These are phyloP conservation scores for Penicillium sp. DNA, from an alignment of 2,329 filamentous ascomycete genomes.

Conservation along the genomic window DNA sequence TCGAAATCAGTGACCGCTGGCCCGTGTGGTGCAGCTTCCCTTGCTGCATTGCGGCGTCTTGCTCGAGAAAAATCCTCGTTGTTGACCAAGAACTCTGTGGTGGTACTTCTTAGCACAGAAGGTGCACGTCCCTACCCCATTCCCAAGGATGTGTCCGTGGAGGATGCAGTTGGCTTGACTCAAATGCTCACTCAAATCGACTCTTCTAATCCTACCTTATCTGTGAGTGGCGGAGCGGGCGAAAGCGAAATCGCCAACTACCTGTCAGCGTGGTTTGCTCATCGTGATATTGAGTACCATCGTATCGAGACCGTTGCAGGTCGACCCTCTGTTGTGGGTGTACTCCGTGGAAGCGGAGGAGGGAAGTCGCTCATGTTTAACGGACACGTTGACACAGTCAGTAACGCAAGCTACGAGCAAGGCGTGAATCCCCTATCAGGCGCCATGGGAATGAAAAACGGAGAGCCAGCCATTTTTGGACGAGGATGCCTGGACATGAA, in stretches of 20 bases:
- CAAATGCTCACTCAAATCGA: slow-evolving; percentile 51
- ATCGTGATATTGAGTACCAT: slow-evolving; percentile 53
- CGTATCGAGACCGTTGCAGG: slow-evolving; percentile 50
- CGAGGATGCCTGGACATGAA: slow-evolving; percentile 56
- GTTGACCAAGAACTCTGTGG: slow-evolving; percentile 51
- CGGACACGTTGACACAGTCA: slow-evolving; percentile 57
- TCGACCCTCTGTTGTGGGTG: slow-evolving; percentile 53
- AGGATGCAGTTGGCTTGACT: slow-evolving; percentile 47
- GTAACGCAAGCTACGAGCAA: slow-evolving; percentile 47
- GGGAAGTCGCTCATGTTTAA: slow-evolving; percentile 55
- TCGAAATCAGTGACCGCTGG: slow-evolving; percentile 52
- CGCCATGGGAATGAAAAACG: slow-evolving; percentile 31
- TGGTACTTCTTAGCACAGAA: slow-evolving; percentile 69
- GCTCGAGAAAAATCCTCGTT: slow-evolving; percentile 31
- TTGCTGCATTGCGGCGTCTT: slow-evolving; percentile 57
- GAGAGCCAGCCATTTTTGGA: slow-evolving; percentile 42
- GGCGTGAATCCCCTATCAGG: slow-evolving; percentile 46
- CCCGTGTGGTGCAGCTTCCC: slow-evolving; percentile 62
- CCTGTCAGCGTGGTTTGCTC: slow-evolving; percentile 52
- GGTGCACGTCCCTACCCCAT: slow-evolving; percentile 55
- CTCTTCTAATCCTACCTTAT: slow-evolving; percentile 50
- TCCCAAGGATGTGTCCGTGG: slow-evolving; percentile 44
- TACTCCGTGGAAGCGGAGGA: slow-evolving; percentile 48
- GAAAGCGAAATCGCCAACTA: slow-evolving; percentile 51
- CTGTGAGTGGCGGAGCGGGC: slow-evolving; percentile 45